phyloP scores from a whole-genome alignment of 2,329 filamentous ascomycete genomes.

The Botryotinia convoluta region DNA sequence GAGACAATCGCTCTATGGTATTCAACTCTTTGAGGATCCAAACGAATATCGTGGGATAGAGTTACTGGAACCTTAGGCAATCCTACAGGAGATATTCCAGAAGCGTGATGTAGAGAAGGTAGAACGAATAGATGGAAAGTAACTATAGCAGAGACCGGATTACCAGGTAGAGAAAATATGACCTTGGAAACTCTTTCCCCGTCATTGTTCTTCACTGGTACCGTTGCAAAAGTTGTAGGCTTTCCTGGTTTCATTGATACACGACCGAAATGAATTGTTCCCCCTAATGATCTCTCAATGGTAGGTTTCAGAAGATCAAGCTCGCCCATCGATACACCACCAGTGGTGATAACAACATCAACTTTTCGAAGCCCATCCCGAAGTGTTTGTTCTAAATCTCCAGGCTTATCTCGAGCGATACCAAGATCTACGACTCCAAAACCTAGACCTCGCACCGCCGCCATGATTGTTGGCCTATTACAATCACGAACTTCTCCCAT shows the following conservation, averaged over 20 bases:
- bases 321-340: constrained; percentile 97
- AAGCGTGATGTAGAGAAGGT: constrained; percentile 75
- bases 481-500: constrained; percentile 90
- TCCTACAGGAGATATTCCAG: constrained; percentile 65
- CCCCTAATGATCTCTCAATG: constrained; percentile 83
- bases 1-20: constrained; percentile 83
- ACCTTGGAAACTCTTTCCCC: constrained; percentile 62
- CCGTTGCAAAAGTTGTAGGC: constrained; percentile 92
- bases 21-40: constrained; percentile 76
- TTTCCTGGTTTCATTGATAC: constrained; percentile 98
- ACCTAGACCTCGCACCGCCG: constrained; percentile 69
- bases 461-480: constrained; percentile 83
- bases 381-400: constrained; percentile 72
- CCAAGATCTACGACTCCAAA: constrained; percentile 82
- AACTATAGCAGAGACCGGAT: constrained; percentile 89
- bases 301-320: constrained; percentile 95
- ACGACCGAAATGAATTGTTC: constrained; percentile 92
- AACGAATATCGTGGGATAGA: constrained; percentile 67
- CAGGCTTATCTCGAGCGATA: constrained; percentile 73
- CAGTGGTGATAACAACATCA: constrained; percentile 86
- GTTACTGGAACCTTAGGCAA: constrained; percentile 70
- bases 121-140: constrained; percentile 94
- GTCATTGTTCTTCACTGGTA: constrained; percentile 62
- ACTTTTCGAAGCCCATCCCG: constrained; percentile 70
- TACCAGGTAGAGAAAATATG: constrained; percentile 89